phyloP scores from a whole-genome alignment of 108 stramenopile species.

The Epipyxis sp. region DNA sequence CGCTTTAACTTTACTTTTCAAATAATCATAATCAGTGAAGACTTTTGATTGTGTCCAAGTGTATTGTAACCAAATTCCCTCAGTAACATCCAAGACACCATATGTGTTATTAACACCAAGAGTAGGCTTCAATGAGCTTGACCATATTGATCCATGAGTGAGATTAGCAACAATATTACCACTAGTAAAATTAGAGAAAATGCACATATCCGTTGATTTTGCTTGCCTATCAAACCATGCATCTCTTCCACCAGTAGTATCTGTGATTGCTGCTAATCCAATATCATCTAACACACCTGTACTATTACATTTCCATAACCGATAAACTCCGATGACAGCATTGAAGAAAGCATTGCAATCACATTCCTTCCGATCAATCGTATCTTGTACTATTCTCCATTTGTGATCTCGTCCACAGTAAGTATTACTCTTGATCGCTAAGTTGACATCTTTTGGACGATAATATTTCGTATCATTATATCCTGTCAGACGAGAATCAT shows the following conservation, averaged over 20 bases:
- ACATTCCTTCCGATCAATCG: slow-evolving; percentile 67
- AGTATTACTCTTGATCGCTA: slow-evolving; percentile 45
- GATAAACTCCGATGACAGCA: slow-evolving; percentile 62
- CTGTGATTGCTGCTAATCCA: slow-evolving; percentile 26
- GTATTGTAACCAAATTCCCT: slow-evolving; percentile 58
- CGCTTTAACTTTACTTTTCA: slow-evolving; percentile 51
- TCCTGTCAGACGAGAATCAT: slow-evolving; percentile 10
- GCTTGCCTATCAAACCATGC: slow-evolving; percentile 61
- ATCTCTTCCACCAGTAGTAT: slow-evolving; percentile 58
- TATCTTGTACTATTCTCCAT: slow-evolving; percentile 58
- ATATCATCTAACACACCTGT: slow-evolving; percentile 24
- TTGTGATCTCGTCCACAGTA: slow-evolving; percentile 72
- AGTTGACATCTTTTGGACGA: slow-evolving; percentile 42
- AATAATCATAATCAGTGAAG: slow-evolving; percentile 52
- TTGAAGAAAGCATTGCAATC: slow-evolving; percentile 61
- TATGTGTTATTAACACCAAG: slow-evolving; percentile 37
- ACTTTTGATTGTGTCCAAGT: slow-evolving; percentile 50
- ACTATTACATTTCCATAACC: slow-evolving; percentile 70
- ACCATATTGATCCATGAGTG: slow-evolving; percentile 38
- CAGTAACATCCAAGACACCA: slow-evolving; percentile 37
- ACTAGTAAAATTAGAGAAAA: slow-evolving; percentile 44
- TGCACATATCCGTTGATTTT: slow-evolving; percentile 30
- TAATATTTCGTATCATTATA: slow-evolving; percentile 23
- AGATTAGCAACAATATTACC: slow-evolving; percentile 37
- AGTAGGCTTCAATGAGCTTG: slow-evolving; percentile 8